A percentile compares a stretch with the other conserved stretches of the same genome.
Conservation (phyloP, 371 early-diverging fungal species). For the Nosema bombycis region DNA sequence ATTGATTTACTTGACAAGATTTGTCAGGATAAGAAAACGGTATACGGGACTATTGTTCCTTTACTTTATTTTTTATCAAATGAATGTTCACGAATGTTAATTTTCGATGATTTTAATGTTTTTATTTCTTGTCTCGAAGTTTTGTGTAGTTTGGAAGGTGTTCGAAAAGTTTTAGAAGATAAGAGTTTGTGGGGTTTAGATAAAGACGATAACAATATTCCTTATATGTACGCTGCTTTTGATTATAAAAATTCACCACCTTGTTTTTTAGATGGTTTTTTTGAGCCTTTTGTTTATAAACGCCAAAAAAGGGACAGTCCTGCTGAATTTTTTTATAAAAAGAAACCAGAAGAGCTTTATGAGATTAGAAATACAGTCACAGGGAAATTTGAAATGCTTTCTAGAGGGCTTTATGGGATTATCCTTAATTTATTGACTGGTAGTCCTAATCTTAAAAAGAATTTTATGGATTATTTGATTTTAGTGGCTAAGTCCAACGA, state of each 20-base stretch:
- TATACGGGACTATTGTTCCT: not conserved
- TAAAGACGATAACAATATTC: not conserved
- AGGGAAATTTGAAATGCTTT: not conserved
- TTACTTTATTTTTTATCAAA: not conserved
- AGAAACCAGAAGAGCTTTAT: not conserved
- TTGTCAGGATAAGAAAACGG: not conserved
- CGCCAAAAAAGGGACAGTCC: not conserved
- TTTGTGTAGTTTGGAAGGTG: not conserved
- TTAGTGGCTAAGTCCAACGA: conserved; percentile 27
- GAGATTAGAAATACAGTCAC: not conserved
- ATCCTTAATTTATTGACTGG: not conserved
- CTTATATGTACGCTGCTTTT: not conserved
- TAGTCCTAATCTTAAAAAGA: conserved; percentile 33
- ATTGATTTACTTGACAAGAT: not conserved
- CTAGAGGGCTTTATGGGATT: conserved; percentile 10
- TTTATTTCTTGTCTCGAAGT: not conserved
- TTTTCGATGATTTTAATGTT: not conserved
- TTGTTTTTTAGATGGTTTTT: conserved; percentile 45
- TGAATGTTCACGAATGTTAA: not conserved
- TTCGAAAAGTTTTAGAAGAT: not conserved
- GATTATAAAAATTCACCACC: not conserved
- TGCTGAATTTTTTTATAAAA: not conserved
- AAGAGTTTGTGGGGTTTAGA: conserved; percentile 3
- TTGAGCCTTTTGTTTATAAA: conserved; percentile 40
- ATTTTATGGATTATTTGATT: conserved; percentile 51